These are phyloP conservation scores for Coniochaeta prunicola DNA, from an alignment of 2,329 filamentous ascomycete genomes.

Conservation along the genomic window DNA sequence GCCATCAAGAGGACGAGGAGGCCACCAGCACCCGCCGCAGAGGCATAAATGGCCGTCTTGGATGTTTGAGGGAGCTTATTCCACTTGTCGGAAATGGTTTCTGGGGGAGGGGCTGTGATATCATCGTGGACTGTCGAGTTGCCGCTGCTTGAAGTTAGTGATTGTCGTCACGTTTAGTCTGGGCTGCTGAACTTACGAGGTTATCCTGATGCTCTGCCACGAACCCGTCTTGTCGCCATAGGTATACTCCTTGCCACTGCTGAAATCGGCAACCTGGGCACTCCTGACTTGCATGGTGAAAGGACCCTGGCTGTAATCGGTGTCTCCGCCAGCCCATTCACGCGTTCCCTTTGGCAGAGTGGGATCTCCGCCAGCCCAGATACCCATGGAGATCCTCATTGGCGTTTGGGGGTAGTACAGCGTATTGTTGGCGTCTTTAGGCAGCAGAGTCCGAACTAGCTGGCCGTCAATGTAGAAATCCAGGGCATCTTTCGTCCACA, in stretches of 20 bases:
- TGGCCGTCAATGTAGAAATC: constrained; percentile 65
- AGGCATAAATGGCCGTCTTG: constrained; percentile 47
- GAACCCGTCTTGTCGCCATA: constrained; percentile 55
- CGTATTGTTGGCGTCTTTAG: constrained; percentile 53
- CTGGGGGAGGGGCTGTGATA: constrained; percentile 30
- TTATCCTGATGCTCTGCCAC: constrained; percentile 56
- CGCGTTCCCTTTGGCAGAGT: constrained; percentile 48
- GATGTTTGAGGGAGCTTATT: constrained; percentile 38
- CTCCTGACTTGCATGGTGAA: constrained; percentile 70
- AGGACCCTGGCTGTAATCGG: constrained; percentile 58
- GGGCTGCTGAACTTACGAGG: constrained; percentile 32
- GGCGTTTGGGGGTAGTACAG: constrained; percentile 69
- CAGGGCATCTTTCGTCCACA: constrained; percentile 62
- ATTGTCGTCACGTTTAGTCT: neutral
- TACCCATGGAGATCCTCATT: constrained; percentile 61
- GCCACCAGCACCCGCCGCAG: constrained; percentile 35
- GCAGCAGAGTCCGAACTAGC: constrained; percentile 55
- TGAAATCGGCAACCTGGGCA: constrained; percentile 47
- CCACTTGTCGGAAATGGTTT: constrained; percentile 46
- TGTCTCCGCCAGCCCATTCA: constrained; percentile 63
- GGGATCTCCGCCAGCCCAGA: constrained; percentile 57
- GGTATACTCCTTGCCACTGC: constrained; percentile 56
- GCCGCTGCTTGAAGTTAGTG: constrained; percentile 28
- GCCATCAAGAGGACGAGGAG: constrained; percentile 32
- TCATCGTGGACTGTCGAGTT: constrained; percentile 48